A percentile compares a stretch with the other conserved stretches of the same genome.
Evolutionary conservation across 495 filamentous ascomycete genomes (phyloP).

Genomic region (Beverwykella pulmonaria): DNA sequence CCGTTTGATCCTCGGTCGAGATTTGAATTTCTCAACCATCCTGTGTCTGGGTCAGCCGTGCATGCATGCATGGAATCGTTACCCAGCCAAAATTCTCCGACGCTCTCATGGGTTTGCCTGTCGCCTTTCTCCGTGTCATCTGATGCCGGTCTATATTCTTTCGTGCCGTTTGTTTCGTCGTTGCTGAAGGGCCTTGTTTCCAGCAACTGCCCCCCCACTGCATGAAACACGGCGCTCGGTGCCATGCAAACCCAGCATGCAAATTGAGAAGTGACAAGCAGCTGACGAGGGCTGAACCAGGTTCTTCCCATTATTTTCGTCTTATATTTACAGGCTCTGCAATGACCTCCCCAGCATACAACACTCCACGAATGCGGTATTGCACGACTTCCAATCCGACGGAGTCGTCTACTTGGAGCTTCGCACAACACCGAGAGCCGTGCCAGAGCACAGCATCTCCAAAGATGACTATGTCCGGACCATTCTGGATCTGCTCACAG

Average conservation of each 20-base stretch:
- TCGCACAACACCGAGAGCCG: constrained; percentile 73
- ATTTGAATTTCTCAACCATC: constrained; percentile 5
- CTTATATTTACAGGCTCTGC: constrained; percentile 74
- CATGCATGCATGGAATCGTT: not conserved
- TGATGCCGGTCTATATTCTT: not conserved
- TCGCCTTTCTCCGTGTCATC: not conserved
- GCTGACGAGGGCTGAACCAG: constrained; percentile 42
- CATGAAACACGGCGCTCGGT: constrained; percentile 6
- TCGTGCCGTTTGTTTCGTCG: not conserved
- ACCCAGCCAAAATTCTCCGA: constrained; percentile 10
- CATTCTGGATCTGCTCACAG: constrained; percentile 60
- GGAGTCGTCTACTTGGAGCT: constrained; percentile 81
- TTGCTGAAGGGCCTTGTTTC: not conserved
- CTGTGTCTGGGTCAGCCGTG: not conserved
- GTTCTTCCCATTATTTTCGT: constrained; percentile 79
- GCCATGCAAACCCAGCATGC: not conserved
- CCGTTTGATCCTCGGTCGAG: constrained; percentile 4
- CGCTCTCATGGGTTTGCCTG: constrained; percentile 24
- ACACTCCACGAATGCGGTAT: constrained; percentile 66
- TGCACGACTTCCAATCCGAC: constrained; percentile 70
- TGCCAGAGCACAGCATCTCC: constrained; percentile 56
- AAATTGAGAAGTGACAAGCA: not conserved
- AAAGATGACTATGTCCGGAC: constrained; percentile 66
- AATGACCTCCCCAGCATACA: constrained; percentile 59
- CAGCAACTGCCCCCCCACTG: not conserved